Percentiles rank a stretch among this genome's conserved stretches.
phyloP scores from a whole-genome alignment of 257 asterid genomes.

The Coffea eugenioides region DNA sequence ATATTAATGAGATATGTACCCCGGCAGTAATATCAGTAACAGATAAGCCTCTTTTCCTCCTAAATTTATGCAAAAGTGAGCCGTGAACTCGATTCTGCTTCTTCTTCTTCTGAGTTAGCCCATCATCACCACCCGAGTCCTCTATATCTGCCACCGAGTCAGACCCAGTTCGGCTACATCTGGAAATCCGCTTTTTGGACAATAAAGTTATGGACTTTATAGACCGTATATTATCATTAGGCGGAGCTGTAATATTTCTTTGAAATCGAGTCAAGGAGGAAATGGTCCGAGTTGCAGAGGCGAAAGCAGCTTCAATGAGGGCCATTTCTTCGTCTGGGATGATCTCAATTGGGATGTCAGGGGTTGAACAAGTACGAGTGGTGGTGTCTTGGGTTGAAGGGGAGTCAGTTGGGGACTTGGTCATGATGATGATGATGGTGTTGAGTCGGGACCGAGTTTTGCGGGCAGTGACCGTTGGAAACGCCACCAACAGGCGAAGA shows the following conservation, averaged over 20 bases:
- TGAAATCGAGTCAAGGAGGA: conserved; percentile 27
- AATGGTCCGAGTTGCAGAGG: conserved; percentile 36
- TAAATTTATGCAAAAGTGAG: conserved; percentile 59
- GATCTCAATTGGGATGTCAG: conserved; percentile 60
- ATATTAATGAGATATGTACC: conserved; percentile 32
- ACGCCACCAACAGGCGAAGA: conserved; percentile 18
- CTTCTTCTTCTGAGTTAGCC: conserved; percentile 36
- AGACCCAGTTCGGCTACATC: conserved; percentile 35
- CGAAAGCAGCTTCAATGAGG: conserved; percentile 70
- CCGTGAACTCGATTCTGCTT: conserved; percentile 24
- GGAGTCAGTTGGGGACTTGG: conserved; percentile 33
- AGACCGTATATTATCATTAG: conserved; percentile 26
- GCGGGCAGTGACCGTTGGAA: conserved; percentile 35
- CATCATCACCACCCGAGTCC: conserved; percentile 35
- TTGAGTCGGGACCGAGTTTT: conserved; percentile 29
- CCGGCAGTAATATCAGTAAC: conserved; percentile 83
- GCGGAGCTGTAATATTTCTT: neutral
- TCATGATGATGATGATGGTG: conserved; percentile 36
- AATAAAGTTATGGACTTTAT: conserved; percentile 49
- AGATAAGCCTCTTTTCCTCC: conserved; percentile 64
- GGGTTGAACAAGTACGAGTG: neutral
- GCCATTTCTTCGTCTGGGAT: conserved; percentile 78
- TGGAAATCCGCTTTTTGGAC: conserved; percentile 57
- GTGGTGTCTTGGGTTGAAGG: conserved; percentile 19
- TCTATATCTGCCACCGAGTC: conserved; percentile 55